These are phyloP conservation scores for Angomonas ambiguus DNA, from an alignment of 208 protist genomes.

Conservation along the genomic window DNA sequence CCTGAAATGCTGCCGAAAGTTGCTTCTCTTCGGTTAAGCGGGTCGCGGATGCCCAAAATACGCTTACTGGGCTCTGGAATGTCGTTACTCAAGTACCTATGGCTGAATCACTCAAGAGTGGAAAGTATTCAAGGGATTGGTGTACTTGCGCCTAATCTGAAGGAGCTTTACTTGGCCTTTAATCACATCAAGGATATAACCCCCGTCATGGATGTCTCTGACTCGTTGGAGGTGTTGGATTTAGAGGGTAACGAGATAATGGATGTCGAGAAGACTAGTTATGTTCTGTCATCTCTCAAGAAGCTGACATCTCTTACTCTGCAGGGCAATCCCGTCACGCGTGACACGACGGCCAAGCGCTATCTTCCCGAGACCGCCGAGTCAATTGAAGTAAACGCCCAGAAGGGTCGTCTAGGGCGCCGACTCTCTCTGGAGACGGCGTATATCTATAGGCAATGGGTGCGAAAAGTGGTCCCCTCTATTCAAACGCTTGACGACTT, in stretches of 20 bases:
- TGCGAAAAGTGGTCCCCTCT: conserved; percentile 50
- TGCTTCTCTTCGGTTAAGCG: conserved; percentile 56
- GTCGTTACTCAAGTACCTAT: conserved; percentile 58
- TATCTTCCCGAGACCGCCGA: background rate
- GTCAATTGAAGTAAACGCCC: background rate
- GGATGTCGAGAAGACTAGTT: conserved; percentile 22
- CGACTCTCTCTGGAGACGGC: background rate
- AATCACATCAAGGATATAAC: conserved; percentile 62
- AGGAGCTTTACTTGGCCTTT: conserved; percentile 86
- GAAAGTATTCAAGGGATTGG: conserved; percentile 61
- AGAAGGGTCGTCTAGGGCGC: background rate
- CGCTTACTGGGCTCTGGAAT: conserved; percentile 65
- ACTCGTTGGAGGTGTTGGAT: conserved; percentile 78
- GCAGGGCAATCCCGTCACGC: conserved; percentile 58
- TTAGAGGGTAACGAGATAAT: conserved; percentile 79
- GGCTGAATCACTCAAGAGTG: conserved; percentile 73
- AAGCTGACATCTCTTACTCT: conserved; percentile 57
- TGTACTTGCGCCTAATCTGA: conserved; percentile 43
- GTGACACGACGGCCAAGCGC: background rate
- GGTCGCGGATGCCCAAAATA: conserved; percentile 59
- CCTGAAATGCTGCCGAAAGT: conserved; percentile 44
- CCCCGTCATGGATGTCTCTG: conserved; percentile 51
- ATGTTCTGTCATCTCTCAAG: conserved; percentile 33
- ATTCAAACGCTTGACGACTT: conserved; percentile 59
- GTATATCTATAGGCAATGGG: conserved; percentile 33